Base-by-base conservation (phyloP, 2,329 filamentous ascomycete species). In the Aureobasidium sp. region DNA sequence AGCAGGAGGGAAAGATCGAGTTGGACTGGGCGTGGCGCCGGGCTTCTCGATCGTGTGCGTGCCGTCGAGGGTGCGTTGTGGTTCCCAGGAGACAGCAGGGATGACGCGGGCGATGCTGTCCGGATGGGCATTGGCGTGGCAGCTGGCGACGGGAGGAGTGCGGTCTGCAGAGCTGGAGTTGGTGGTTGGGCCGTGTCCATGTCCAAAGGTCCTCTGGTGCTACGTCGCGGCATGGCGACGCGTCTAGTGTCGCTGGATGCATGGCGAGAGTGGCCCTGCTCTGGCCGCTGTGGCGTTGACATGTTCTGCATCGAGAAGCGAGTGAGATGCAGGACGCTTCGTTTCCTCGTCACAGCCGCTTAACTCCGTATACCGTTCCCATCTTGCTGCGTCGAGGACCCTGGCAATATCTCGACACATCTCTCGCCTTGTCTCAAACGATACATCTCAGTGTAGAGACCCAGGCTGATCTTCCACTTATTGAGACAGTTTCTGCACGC, bases 1-100 rank as follows among this genome's bases (percentile, higher is more conserved):
- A 93, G 79, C 40, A 96, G 81, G 66, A 86, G 91, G 16, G 84
- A 81, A 60, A 95, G 86, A 71, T 95, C 85, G 62, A 87, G 86
- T 30, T 57, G 66, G 56, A 45, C 69, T 27, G 47, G 55, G 7
- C 53, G 54, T 39, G 29, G 16, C 34, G 56, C 24, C 14, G 22
- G 49, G 51, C 52, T 59, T 47, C 54, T 24, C 37, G 57, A 45
- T 57, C 54, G 29, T 21, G 32, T 62, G 40, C 56, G 57, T 53
- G 22, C n/a, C n/a, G n/a, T 53, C 34, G 41, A 16, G n/a, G 17
- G 3, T 1, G 7, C 6, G 54, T 30, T 45, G 47, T 45, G 37
- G 34, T 55, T 52, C 29, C 24, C 48, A 53, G 63, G 63, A 39
- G 60, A 54, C 45, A 58, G 48, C n/a, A 54, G 32, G 41, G 44